Conservation (phyloP, 768 basidiomycete species). For the Pleurotus tuoliensis region DNA sequence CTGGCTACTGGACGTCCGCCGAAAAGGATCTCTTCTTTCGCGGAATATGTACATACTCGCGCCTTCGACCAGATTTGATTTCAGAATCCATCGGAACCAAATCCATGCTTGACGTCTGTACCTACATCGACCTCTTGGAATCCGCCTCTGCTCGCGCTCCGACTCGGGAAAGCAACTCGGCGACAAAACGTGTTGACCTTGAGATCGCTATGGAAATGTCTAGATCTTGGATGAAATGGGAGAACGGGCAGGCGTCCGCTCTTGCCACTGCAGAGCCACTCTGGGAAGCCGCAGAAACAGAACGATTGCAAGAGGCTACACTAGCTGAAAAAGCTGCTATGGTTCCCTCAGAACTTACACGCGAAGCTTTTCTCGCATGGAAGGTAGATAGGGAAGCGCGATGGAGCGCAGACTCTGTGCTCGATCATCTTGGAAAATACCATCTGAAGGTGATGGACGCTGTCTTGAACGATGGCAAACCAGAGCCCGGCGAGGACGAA, state of each 20-base stretch:
- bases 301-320: conserved; percentile 17
- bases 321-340: conserved; percentile 8
- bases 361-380: conserved; percentile 15
- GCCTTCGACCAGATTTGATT: conserved; percentile 75
- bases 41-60: conserved; percentile 60
- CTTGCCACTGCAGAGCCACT: conserved; percentile 23
- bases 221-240: conserved; percentile 42
- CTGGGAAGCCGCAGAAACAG: conserved; percentile 20
- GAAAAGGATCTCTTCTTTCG: conserved; percentile 76
- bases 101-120: conserved; percentile 60
- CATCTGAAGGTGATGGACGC: conserved; percentile 24
- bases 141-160: conserved; percentile 22
- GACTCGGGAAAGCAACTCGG: neutral
- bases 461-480: conserved; percentile 15
- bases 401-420: conserved; percentile 21
- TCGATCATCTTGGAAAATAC: conserved; percentile 15
- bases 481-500: neutral
- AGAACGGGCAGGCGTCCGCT: conserved; percentile 38
- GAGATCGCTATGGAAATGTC: conserved; percentile 48
- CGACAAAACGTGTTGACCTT: conserved; percentile 14
- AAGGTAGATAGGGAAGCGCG: conserved; percentile 16
- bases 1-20: conserved; percentile 56
- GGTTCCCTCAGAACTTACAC: conserved; percentile 7
- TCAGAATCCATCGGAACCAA: conserved; percentile 64
- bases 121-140: conserved; percentile 58